Evolutionary conservation across 345 rosid species (phyloP).

Genomic region (Pseudoturritis turrita): DNA sequence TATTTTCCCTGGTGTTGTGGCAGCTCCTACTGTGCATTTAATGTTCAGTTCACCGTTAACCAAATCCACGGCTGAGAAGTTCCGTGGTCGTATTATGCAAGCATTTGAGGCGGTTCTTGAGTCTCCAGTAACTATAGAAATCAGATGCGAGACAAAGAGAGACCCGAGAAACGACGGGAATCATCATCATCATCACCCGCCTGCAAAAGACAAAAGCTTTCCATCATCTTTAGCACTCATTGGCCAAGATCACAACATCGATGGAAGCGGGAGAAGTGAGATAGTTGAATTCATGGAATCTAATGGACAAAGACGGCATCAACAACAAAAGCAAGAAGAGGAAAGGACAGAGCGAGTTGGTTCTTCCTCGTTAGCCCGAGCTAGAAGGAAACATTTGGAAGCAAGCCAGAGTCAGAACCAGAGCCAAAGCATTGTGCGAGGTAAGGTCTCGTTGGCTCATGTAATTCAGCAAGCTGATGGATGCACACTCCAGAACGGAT

Average conservation of each 20-base stretch:
- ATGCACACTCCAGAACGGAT: conserved; percentile 50
- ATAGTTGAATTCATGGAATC: conserved; percentile 65
- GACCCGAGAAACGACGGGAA: conserved; percentile 29
- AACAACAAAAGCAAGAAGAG: conserved; percentile 21
- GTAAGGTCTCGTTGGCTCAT: conserved; percentile 86
- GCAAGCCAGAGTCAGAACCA: conserved; percentile 46
- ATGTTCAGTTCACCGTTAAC: conserved; percentile 67
- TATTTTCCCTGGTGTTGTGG: conserved; percentile 18
- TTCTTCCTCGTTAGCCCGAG: conserved; percentile 26
- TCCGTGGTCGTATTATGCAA: conserved; percentile 60
- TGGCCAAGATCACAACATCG: conserved; percentile 19
- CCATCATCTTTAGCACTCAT: conserved; percentile 32
- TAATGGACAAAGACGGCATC: conserved; percentile 32
- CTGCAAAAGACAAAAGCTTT: conserved; percentile 27
- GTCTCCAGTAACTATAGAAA: conserved; percentile 75
- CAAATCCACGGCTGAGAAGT: conserved; percentile 77
- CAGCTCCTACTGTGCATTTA: conserved; percentile 95
- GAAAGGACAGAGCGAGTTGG: conserved; percentile 21
- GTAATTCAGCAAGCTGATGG: conserved; percentile 96
- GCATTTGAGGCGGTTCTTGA: conserved; percentile 88
- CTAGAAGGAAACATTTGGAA: conserved; percentile 54
- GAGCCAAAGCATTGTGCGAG: conserved; percentile 82
- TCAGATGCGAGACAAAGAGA: conserved; percentile 58
- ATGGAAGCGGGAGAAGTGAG: conserved; percentile 56
- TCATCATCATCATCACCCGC: conserved; percentile 16